Conservation (phyloP, 371 early-diverging fungal genomes). For the Entomophthora muscae region DNA sequence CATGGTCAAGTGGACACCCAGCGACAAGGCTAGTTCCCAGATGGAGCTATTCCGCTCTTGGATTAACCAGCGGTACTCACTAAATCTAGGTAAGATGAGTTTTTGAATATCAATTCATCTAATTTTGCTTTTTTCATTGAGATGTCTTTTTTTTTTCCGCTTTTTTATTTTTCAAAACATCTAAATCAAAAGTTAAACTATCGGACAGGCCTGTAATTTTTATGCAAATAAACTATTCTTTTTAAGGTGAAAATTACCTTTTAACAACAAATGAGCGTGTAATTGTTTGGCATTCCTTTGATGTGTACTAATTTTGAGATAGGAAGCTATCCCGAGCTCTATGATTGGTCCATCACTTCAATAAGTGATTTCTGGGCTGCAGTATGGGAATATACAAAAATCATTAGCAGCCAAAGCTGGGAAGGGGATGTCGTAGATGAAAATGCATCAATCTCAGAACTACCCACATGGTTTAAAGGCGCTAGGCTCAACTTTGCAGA, state of each 20-base stretch:
- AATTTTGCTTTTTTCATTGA: background rate
- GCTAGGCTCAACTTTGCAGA: constrained; percentile 81
- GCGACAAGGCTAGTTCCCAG: constrained; percentile 23
- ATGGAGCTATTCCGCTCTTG: constrained; percentile 47
- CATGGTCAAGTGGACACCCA: constrained; percentile 56
- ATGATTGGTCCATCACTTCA: constrained; percentile 61
- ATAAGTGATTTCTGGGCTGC: constrained; percentile 68
- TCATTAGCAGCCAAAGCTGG: constrained; percentile 33
- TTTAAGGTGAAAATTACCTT: too few species aligned
- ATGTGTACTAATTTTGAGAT: too few species aligned
- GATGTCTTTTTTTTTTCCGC: too few species aligned
- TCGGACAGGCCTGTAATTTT: too few species aligned
- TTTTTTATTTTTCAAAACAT: too few species aligned
- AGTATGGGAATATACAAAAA: constrained; percentile 68
- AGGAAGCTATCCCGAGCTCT: constrained; percentile 48
- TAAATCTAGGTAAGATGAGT: constrained; percentile 23
- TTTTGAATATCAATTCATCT: background rate
- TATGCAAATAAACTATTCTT: too few species aligned
- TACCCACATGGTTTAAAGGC: constrained; percentile 84
- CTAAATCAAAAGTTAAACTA: too few species aligned
- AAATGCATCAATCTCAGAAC: constrained; percentile 47
- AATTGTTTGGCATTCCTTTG: too few species aligned
- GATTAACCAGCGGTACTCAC: constrained; percentile 37
- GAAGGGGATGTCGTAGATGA: constrained; percentile 40
- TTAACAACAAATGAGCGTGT: too few species aligned